A percentile compares a stretch with the other conserved stretches of the same genome.
phyloP scores from a whole-genome alignment of 768 basidiomycete species.

The Leccinellum albellum region DNA sequence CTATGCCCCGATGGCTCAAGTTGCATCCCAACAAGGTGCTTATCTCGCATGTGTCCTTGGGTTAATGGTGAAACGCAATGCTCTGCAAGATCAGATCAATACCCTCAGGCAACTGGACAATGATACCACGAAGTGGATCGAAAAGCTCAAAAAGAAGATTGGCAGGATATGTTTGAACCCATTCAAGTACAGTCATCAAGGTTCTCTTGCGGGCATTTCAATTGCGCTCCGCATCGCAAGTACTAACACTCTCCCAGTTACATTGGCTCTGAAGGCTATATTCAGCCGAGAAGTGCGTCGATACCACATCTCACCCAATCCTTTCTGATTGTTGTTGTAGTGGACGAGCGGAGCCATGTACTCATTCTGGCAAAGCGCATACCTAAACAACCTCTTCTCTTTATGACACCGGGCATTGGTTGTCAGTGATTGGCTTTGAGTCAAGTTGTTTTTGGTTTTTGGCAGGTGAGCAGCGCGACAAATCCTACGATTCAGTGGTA shows the following conservation, averaged over 20 bases:
- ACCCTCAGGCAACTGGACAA: conserved; percentile 19
- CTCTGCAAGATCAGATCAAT: conserved; percentile 45
- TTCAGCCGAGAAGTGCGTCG: conserved; percentile 73
- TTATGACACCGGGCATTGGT: conserved; percentile 50
- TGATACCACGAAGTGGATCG: conserved; percentile 48
- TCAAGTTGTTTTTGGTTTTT: conserved; percentile 86
- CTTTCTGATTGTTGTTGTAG: conserved; percentile 32
- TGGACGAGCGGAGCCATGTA: conserved; percentile 65
- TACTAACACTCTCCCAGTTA: conserved; percentile 42
- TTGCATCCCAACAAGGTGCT: conserved; percentile 89
- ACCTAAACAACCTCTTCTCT: too few relatives aligned
- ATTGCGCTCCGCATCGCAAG: neutral
- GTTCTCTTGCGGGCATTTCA: conserved; percentile 69
- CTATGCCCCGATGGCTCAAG: conserved; percentile 97
- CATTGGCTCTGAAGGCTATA: conserved; percentile 95
- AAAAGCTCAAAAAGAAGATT: conserved; percentile 60
- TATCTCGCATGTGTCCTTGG: conserved; percentile 84
- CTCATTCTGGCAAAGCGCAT: too few relatives aligned
- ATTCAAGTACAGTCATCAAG: conserved; percentile 97
- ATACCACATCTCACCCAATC: neutral
- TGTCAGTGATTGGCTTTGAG: conserved; percentile 86
- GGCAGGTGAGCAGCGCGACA: conserved; percentile 57
- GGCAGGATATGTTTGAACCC: conserved; percentile 73
- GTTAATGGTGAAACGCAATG: conserved; percentile 73
- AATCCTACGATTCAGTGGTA: conserved; percentile 14